Base-by-base conservation (phyloP, 495 filamentous ascomycete genomes). In the Sordaria brevicollis region DNA sequence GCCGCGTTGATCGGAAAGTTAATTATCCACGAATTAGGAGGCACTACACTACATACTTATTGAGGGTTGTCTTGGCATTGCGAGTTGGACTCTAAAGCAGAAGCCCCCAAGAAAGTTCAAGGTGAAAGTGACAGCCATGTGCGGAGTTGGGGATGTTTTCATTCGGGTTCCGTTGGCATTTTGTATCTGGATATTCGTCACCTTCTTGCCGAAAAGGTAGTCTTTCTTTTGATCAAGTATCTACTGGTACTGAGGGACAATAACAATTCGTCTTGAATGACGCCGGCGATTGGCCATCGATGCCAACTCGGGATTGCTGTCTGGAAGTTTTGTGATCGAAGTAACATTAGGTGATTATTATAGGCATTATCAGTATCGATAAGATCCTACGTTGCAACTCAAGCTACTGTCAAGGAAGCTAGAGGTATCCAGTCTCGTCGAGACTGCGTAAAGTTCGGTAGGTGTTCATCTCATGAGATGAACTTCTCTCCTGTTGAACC, bases 21-120 rank as follows among this genome's bases (percentile, higher is more conserved):
- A 68, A 68, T 73, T 70, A 54, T 70, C 71, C 71, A 68, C 71
- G 54, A 73, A 73, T 73, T 65, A 68, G 65, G 15, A 15, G 29
- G 11, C 19, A 5, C 21, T 11, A n/a, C n/a, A n/a, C n/a, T n/a
- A n/a, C n/a, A n/a, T n/a, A n/a, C n/a, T n/a, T 57, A 31, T 29
- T 57, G 11, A 21, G 25, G 11, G 11, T 15, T 6, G 5, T 8
- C 25, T 57, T 57, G 49, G 13, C 21, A 10, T 5, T 10, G 43
- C 4, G 9, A 21, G 43, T 21, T 25, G 21, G 43, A 54, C 19
- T 9, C 29, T 54, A 0, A 54, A 29, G 9, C 8, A 49, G 6
- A 25, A 57, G 15, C 21, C n/a, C n/a, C n/a, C n/a, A n/a, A n/a
- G n/a, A n/a, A n/a, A n/a, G n/a, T 31, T 15, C 21, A 7, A 31